phyloP scores from a whole-genome alignment of 805 yeast species.

The Cyberlindnera suaveolens region DNA sequence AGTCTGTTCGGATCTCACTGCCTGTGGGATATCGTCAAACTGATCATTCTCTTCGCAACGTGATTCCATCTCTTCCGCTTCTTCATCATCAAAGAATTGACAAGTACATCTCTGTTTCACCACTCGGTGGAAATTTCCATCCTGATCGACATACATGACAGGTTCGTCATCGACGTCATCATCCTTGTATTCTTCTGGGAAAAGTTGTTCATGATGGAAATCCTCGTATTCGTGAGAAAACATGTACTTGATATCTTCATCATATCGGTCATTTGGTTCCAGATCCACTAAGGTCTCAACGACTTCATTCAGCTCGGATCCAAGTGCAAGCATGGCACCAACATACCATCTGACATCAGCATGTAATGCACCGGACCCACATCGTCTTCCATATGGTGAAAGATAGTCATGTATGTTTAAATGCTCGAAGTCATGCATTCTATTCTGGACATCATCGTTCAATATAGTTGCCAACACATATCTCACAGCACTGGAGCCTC shows the following conservation, averaged over 20 bases:
- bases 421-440: slow-evolving; percentile 51
- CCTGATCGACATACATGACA: slow-evolving; percentile 24
- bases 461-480: slow-evolving; percentile 55
- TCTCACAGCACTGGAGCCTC: slow-evolving; percentile 61
- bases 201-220: slow-evolving; percentile 26
- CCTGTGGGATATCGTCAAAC: slow-evolving; percentile 21
- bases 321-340: slow-evolving; percentile 47
- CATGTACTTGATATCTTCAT: slow-evolving; percentile 60
- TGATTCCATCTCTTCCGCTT: slow-evolving; percentile 6
- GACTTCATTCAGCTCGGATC: slow-evolving; percentile 40
- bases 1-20: slow-evolving; percentile 29
- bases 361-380: slow-evolving; percentile 52
- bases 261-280: slow-evolving; percentile 57
- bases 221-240: slow-evolving; percentile 50
- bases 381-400: slow-evolving; percentile 61
- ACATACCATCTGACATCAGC: slow-evolving; percentile 54
- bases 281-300: slow-evolving; percentile 49
- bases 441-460: slow-evolving; percentile 38
- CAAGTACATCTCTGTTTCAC: slow-evolving; percentile 22
- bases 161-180: slow-evolving; percentile 27
- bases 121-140: slow-evolving; percentile 21
- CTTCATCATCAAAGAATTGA: slow-evolving; percentile 19
- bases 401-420: slow-evolving; percentile 54
- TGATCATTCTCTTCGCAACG: slow-evolving; percentile 10
- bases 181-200: slow-evolving; percentile 22